Evolutionary conservation across 345 rosid species (phyloP), one percentile per base, ranked within the genome.

Genomic region (Luvunga scandens): DNA sequence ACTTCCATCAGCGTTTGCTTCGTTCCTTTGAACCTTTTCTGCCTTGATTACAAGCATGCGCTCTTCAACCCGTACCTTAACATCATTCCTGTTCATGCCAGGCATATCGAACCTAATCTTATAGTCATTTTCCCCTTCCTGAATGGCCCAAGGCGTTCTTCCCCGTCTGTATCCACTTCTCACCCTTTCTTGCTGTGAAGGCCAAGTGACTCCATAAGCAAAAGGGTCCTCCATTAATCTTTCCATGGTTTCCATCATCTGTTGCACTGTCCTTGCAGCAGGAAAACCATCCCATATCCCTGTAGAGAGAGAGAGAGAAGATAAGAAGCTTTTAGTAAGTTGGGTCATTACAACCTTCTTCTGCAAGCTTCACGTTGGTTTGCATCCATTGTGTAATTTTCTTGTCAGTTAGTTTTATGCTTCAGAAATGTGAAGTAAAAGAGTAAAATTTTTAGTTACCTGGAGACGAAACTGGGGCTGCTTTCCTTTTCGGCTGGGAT

Each of bases 111-210:
- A 73, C 77, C 86, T 50, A 55, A 85, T 34, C 72, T 70, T 76
- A 42, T 78, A 81, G 18, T 81, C 77, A 0, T 73, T 61, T 64
- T 42, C 76, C 25, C 70, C 18, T 68, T 84, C 80, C 72, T 60
- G 72, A 27, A 83, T 83, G 13, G 83, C 86, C 81, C 86, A 80
- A 5, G 86, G 83, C 12, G 74, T 74, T 63, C 83, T 77, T 59
- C 81, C 70, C 28, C 57, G 48, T 31, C 69, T 24, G 68, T 66
- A 76, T 75, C 77, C 75, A 25, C 72, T 61, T 57, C 77, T 75
- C 34, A 8, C 34, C 36, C 50, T 63, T 59, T 38, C 71, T 10
- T 70, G 66, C n/a, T 61, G 14, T 10, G 27, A 24, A 75, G 77
- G 62, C 75, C 53, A 73, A 39, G 61, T 12, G 21, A 34, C 30